Evolutionary conservation across 176 grass and related monocot genomes (phyloP).

Genomic region (Oryza coarctata): DNA sequence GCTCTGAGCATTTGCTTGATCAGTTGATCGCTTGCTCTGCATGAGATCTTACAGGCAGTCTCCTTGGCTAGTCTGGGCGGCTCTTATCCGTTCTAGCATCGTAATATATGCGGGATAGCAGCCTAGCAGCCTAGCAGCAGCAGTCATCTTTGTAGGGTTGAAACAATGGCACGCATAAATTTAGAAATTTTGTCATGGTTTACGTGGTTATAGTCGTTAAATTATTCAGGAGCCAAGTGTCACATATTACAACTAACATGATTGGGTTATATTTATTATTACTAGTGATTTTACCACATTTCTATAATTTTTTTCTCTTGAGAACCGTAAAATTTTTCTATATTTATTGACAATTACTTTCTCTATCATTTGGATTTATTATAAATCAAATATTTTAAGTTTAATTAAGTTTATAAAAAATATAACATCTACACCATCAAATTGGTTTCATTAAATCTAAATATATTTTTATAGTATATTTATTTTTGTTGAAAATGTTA

Average conservation of each 20-base stretch:
- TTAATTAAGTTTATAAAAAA: no score
- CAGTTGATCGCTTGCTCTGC: not conserved
- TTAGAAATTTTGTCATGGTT: not conserved
- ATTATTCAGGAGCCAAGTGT: not conserved
- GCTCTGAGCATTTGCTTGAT: not conserved
- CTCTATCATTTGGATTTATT: no score
- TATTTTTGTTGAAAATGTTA: no score
- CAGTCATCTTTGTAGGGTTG: not conserved
- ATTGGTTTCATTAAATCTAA: no score
- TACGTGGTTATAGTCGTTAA: not conserved
- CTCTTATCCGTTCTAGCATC: conserved; percentile 3
- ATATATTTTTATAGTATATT: no score
- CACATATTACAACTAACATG: not conserved
- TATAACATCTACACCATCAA: no score
- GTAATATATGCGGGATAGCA: no score
- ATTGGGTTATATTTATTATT: not conserved
- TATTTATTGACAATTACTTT: no score
- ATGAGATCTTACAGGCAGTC: conserved; percentile 25
- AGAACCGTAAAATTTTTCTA: no score
- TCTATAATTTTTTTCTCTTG: no score
- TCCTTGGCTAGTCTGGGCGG: conserved; percentile 30
- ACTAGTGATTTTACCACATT: no score
- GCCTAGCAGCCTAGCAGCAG: not conserved
- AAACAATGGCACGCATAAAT: not conserved
- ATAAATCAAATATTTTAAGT: no score